Evolutionary conservation across 371 early-diverging fungal genomes (phyloP).

Genomic region (Nematocida sp.): DNA sequence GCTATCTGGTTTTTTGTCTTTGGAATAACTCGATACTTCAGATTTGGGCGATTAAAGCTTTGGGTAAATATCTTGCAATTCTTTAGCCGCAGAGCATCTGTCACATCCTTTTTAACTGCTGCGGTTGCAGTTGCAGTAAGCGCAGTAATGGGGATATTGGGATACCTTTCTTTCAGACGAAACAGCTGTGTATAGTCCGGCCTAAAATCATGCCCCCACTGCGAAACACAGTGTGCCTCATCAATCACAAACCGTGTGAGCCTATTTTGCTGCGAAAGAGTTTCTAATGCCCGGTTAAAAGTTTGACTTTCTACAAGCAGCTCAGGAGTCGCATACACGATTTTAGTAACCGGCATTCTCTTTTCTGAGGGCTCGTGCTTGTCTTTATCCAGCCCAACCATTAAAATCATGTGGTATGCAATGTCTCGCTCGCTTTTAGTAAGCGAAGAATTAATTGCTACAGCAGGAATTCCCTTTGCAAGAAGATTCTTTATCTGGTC

Average conservation of each 20-base stretch:
- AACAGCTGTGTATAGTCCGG: conserved; percentile 70
- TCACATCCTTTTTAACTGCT: conserved; percentile 76
- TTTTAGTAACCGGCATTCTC: conserved; percentile 70
- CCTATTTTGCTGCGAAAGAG: conserved; percentile 27
- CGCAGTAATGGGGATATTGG: conserved; percentile 84
- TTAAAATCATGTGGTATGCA: conserved; percentile 22
- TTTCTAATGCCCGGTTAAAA: conserved; percentile 73
- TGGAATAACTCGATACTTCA: conserved; percentile 76
- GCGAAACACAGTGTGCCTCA: conserved; percentile 92
- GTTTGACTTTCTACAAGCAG: conserved; percentile 76
- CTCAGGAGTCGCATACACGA: conserved; percentile 93
- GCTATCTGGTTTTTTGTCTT: conserved; percentile 71
- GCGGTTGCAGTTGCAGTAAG: conserved; percentile 93
- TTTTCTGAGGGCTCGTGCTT: conserved; percentile 26
- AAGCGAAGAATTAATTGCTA: conserved; percentile 72
- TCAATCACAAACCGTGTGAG: conserved; percentile 83
- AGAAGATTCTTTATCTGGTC: conserved; percentile 87
- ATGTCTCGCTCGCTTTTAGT: conserved; percentile 37
- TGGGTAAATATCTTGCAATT: conserved; percentile 73
- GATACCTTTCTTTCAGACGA: conserved; percentile 74
- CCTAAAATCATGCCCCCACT: conserved; percentile 91
- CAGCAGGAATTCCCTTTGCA: conserved; percentile 75
- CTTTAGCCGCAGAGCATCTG: conserved; percentile 51
- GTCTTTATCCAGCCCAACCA: conserved; percentile 22
- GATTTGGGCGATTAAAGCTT: conserved; percentile 76